Evolutionary conservation across 768 basidiomycete genomes (phyloP).

Genomic region (Trametes maxima): DNA sequence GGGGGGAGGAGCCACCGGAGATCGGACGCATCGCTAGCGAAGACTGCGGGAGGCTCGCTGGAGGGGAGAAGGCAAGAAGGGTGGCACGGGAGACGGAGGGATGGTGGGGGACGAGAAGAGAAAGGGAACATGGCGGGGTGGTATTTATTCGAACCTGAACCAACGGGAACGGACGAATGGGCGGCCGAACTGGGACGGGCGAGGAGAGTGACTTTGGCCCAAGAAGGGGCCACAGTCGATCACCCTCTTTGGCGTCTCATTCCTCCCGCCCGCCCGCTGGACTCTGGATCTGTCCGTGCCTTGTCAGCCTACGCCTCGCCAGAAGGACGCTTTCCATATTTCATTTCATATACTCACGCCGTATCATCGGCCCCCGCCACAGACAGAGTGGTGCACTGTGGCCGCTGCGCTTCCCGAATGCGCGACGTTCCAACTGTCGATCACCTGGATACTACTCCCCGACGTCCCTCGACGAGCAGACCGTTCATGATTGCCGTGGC

Average conservation of each 20-base stretch:
- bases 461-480: background rate
- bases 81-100: slow-evolving; percentile 20
- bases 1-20: slow-evolving; percentile 4
- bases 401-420: background rate
- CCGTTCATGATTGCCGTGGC: slow-evolving; percentile 9
- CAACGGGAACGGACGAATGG: slow-evolving; percentile 15
- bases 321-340: background rate
- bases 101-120: slow-evolving; percentile 20
- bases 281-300: slow-evolving; percentile 6
- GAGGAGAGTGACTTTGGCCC: slow-evolving; percentile 4
- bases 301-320: slow-evolving; percentile 1
- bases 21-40: slow-evolving; percentile 7
- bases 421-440: slow-evolving; percentile 14
- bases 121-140: slow-evolving; percentile 10
- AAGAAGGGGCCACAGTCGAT: slow-evolving; percentile 22
- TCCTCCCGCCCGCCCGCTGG: background rate
- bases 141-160: slow-evolving; percentile 23
- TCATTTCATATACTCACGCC: slow-evolving; percentile 5
- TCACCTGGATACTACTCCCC: slow-evolving; percentile 10
- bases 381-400: background rate
- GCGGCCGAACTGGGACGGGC: slow-evolving; percentile 14
- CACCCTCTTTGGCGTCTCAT: slow-evolving; percentile 8
- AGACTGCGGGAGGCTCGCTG: background rate
- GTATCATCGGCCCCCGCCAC: background rate
- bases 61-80: slow-evolving; percentile 11